Conservation (phyloP, 2,329 filamentous ascomycete genomes). For the Stemphylium vesicarium region DNA sequence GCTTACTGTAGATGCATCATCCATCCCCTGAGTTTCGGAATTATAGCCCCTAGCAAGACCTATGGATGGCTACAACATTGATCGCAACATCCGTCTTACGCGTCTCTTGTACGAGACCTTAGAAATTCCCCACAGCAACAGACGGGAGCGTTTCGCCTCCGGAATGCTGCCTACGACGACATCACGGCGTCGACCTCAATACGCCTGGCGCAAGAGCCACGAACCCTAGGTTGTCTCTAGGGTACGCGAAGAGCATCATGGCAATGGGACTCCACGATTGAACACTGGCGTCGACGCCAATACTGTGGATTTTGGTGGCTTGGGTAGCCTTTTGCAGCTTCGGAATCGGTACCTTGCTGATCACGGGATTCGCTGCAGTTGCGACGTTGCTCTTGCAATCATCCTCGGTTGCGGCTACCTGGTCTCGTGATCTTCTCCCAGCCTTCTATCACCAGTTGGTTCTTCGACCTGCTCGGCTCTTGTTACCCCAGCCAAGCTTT, state of each 20-base stretch:
- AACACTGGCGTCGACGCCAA: not conserved
- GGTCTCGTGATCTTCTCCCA: slow-evolving; percentile 3
- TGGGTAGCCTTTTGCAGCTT: not conserved
- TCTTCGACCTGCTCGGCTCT: not conserved
- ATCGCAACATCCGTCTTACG: not conserved
- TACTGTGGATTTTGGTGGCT: not conserved
- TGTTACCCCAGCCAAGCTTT: not conserved
- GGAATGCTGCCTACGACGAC: not conserved
- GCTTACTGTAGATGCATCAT: no score
- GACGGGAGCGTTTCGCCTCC: not conserved
- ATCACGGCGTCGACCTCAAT: not conserved
- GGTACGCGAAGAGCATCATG: not conserved
- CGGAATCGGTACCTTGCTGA: not conserved
- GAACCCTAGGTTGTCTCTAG: not conserved
- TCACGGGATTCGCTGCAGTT: not conserved
- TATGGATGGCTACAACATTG: no score
- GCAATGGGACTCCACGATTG: not conserved
- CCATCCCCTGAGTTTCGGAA: no score
- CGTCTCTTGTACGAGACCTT: not conserved
- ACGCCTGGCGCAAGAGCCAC: not conserved
- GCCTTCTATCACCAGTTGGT: not conserved
- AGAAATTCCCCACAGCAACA: not conserved
- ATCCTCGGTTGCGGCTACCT: slow-evolving; percentile 11
- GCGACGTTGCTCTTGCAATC: not conserved
- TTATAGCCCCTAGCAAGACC: no score